Conservation (phyloP, 345 rosid genomes). For the Lumnitzera littorea region DNA sequence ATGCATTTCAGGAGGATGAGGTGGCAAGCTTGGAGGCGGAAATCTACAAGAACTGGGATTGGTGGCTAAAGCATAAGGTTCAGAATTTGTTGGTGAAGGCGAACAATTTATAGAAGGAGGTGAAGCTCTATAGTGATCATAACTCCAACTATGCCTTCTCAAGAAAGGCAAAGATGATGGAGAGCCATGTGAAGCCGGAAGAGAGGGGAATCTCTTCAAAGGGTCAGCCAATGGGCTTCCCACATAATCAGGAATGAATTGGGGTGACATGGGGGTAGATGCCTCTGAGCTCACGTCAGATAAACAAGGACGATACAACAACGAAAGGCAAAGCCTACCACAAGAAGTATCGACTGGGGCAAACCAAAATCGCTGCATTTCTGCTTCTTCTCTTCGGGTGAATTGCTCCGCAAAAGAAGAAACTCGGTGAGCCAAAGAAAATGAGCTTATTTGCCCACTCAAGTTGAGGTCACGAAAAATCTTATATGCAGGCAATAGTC, state of each 20-base stretch:
- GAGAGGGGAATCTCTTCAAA: conserved; percentile 66
- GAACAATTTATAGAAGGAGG: conserved; percentile 64
- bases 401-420: conserved; percentile 78
- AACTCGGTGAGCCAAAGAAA: conserved; percentile 65
- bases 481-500: conserved; percentile 90
- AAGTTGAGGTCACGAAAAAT: conserved; percentile 73
- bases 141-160: conserved; percentile 90
- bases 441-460: conserved; percentile 49
- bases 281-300: conserved; percentile 61
- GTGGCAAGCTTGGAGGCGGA: conserved; percentile 35
- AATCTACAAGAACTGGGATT: conserved; percentile 39
- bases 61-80: conserved; percentile 45
- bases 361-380: conserved; percentile 77
- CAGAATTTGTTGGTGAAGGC: conserved; percentile 81
- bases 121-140: conserved; percentile 54
- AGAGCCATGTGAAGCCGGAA: conserved; percentile 62
- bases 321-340: conserved; percentile 87
- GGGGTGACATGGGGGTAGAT: conserved; percentile 75
- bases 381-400: conserved; percentile 73
- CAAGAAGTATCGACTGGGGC: conserved; percentile 74
- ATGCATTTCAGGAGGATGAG: conserved; percentile 54
- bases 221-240: conserved; percentile 97
- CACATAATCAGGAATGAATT: conserved; percentile 81
- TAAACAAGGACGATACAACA: conserved; percentile 48
- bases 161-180: conserved; percentile 75